These are phyloP conservation scores for Lachnellula arida DNA, from an alignment of 2,329 filamentous ascomycete genomes.

Conservation along the genomic window DNA sequence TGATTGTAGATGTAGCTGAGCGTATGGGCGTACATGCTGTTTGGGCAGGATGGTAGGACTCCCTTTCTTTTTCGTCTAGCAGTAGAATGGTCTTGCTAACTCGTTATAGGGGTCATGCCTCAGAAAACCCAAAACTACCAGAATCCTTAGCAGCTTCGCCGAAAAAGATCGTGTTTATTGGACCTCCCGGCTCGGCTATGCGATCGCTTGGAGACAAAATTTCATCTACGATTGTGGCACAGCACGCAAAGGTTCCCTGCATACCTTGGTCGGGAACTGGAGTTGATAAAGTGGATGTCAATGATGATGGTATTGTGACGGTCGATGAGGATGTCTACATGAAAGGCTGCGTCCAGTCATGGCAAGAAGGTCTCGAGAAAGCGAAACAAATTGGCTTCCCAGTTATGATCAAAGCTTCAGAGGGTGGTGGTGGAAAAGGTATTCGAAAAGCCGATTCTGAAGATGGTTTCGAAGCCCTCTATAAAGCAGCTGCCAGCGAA, in stretches of 20 bases:
- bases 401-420: conserved; percentile 99
- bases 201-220: conserved; percentile 99
- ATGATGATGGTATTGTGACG: conserved; percentile 82
- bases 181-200: conserved; percentile 96
- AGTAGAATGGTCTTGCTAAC: neutral
- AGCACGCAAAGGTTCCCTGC: conserved; percentile 92
- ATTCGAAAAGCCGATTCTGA: conserved; percentile 91
- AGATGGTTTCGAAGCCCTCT: conserved; percentile 78
- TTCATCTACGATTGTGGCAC: conserved; percentile 97
- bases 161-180: conserved; percentile 99
- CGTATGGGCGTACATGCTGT: conserved; percentile 98
- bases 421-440: conserved; percentile 98
- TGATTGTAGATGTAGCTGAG: conserved; percentile 98
- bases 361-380: conserved; percentile 82
- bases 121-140: conserved; percentile 95
- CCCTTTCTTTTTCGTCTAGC: neutral
- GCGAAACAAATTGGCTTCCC: conserved; percentile 93
- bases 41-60: conserved; percentile 90
- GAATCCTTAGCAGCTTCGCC: conserved; percentile 93
- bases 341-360: conserved; percentile 85
- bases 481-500: conserved; percentile 94
- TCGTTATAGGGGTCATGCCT: conserved; percentile 78
- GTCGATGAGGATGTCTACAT: conserved; percentile 81
- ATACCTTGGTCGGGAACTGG: conserved; percentile 99
- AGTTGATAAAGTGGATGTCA: conserved; percentile 74